These are phyloP conservation scores for Fusarium pseudograminearum DNA, from an alignment of 2,329 filamentous ascomycete genomes.

Conservation along the genomic window DNA sequence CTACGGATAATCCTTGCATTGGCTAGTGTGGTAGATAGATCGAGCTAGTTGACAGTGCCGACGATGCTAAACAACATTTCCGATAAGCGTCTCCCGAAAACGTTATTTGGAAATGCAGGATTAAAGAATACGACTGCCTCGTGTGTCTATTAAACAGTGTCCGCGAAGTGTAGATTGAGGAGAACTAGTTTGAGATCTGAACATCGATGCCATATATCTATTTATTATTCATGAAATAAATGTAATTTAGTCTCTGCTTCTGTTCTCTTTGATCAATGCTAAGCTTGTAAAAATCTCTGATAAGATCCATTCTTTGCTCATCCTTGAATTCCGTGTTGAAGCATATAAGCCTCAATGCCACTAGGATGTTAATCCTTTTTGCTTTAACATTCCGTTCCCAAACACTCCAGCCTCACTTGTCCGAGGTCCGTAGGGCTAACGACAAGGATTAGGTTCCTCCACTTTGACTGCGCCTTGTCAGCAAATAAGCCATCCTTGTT, in stretches of 20 bases:
- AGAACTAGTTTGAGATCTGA: not conserved
- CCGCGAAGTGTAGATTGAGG: not conserved
- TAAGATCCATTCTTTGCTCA: not conserved
- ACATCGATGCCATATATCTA: not conserved
- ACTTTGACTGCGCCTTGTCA: constrained; percentile 18
- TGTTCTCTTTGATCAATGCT: not conserved
- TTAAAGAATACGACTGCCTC: not conserved
- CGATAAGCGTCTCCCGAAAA: not conserved
- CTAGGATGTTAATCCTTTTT: no score
- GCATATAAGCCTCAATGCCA: no score
- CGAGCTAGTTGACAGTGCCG: not conserved
- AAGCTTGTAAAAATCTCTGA: not conserved
- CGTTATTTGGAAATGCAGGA: not conserved
- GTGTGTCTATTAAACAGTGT: not conserved
- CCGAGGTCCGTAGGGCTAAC: constrained; percentile 22
- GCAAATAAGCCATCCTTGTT: constrained; percentile 12
- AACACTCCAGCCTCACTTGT: not conserved
- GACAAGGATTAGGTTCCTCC: not conserved
- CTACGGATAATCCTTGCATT: not conserved
- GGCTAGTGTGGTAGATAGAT: not conserved
- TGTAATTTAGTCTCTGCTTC: not conserved
- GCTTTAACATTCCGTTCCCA: no score
- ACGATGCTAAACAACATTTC: not conserved
- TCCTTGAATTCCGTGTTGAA: not conserved
- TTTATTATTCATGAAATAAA: no score